A percentile compares a stretch with the other conserved stretches of the same genome.
phyloP scores from a whole-genome alignment of 148 eudicot genomes.

The Drosera capensis region DNA sequence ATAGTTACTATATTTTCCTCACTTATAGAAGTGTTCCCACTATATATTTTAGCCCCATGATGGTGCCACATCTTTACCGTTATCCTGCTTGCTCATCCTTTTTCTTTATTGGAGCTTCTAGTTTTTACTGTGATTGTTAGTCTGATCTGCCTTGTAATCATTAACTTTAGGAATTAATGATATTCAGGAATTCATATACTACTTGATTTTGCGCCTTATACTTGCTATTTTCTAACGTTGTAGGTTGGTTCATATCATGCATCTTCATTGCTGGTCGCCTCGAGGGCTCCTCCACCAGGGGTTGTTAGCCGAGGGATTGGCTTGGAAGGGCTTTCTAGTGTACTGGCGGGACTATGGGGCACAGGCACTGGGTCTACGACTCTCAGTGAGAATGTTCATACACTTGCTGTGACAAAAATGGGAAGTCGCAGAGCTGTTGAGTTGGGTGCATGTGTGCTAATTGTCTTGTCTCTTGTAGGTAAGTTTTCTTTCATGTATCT shows the following conservation, averaged over 20 bases:
- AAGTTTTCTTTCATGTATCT: slow-evolving; percentile 10
- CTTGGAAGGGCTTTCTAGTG: slow-evolving; percentile 75
- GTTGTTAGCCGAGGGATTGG: slow-evolving; percentile 90
- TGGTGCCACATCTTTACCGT: no score
- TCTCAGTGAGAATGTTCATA: slow-evolving; percentile 87
- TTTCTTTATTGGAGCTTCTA: no score
- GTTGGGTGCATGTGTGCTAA: slow-evolving; percentile 70
- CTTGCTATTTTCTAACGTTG: slow-evolving; percentile 2
- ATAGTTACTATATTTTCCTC: no score
- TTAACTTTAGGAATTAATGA: no score
- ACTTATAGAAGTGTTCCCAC: no score
- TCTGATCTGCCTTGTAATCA: no score
- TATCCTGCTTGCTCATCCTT: no score
- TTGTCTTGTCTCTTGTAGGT: slow-evolving; percentile 80
- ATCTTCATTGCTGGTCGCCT: slow-evolving; percentile 78
- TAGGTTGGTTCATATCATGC: slow-evolving; percentile 98
- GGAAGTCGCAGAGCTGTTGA: slow-evolving; percentile 95
- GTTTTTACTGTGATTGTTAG: no score
- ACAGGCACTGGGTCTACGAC: slow-evolving; percentile 89
- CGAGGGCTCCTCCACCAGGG: slow-evolving; percentile 95
- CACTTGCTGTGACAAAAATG: slow-evolving; percentile 96
- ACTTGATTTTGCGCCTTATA: no score
- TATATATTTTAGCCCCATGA: no score
- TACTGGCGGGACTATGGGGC: slow-evolving; percentile 95
- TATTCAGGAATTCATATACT: no score